These are phyloP conservation scores for Fallopia convolvulus DNA, from an alignment of 148 eudicot species.

Conservation along the genomic window DNA sequence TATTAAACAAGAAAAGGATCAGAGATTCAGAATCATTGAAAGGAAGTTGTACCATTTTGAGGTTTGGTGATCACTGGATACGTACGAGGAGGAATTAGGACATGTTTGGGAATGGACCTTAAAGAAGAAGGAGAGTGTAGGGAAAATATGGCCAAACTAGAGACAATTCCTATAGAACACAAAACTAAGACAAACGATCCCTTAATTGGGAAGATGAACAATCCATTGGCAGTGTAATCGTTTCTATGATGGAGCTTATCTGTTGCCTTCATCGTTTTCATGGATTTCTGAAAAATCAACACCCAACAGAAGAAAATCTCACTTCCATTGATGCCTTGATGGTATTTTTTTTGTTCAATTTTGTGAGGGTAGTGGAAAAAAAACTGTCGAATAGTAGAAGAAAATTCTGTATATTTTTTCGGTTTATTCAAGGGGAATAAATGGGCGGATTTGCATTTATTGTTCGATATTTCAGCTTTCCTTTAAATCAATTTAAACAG, in stretches of 20 bases:
- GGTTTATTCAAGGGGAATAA: too few species aligned
- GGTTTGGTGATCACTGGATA: background rate
- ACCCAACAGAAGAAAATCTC: background rate
- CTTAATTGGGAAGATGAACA: background rate
- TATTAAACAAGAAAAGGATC: background rate
- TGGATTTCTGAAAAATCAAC: background rate
- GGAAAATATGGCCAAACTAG: background rate
- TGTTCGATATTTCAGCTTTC: background rate
- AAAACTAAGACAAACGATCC: background rate
- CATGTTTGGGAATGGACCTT: background rate
- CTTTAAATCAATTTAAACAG: background rate
- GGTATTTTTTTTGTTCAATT: background rate
- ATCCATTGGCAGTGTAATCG: background rate
- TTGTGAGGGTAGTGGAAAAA: background rate
- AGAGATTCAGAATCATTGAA: background rate
- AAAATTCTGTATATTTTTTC: too few species aligned
- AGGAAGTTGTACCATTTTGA: background rate
- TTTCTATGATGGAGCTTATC: background rate
- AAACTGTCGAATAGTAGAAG: background rate
- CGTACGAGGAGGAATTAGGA: background rate
- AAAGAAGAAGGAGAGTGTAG: background rate
- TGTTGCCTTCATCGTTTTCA: background rate
- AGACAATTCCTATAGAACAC: background rate
- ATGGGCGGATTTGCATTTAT: background rate
- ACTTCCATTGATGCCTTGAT: background rate